These are phyloP conservation scores for Saturnispora sanitii DNA, from an alignment of 805 yeast species.

Conservation along the genomic window DNA sequence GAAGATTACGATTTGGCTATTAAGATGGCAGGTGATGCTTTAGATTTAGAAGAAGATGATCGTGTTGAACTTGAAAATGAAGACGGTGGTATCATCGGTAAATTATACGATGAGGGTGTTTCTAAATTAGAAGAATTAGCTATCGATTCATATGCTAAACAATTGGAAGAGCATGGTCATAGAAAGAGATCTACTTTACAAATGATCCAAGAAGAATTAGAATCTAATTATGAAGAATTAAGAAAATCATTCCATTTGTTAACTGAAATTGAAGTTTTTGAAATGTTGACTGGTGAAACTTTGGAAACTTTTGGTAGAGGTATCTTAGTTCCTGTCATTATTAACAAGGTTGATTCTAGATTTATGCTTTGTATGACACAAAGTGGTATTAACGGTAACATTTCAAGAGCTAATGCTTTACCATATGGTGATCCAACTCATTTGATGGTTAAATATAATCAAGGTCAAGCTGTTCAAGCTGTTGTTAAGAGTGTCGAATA, in stretches of 20 bases:
- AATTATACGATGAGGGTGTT: slow-evolving; percentile 61
- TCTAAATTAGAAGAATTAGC: slow-evolving; percentile 76
- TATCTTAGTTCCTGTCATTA: slow-evolving; percentile 62
- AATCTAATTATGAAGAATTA: slow-evolving; percentile 79
- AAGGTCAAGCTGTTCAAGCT: slow-evolving; percentile 83
- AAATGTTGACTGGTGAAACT: slow-evolving; percentile 82
- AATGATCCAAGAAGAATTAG: slow-evolving; percentile 77
- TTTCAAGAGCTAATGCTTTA: slow-evolving; percentile 23
- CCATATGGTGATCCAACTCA: slow-evolving; percentile 41
- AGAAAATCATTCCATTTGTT: slow-evolving; percentile 62
- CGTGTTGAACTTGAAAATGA: slow-evolving; percentile 61
- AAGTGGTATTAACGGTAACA: slow-evolving; percentile 39
- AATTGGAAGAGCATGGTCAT: slow-evolving; percentile 69
- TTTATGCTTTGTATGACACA: slow-evolving; percentile 36
- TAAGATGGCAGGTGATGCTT: slow-evolving; percentile 96
- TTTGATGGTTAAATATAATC: slow-evolving; percentile 31
- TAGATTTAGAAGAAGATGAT: slow-evolving; percentile 93
- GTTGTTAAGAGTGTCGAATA: slow-evolving; percentile 64
- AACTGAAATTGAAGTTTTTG: slow-evolving; percentile 67
- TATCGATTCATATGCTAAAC: slow-evolving; percentile 86
- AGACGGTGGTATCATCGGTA: slow-evolving; percentile 69
- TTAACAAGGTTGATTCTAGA: slow-evolving; percentile 48
- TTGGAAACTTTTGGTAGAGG: slow-evolving; percentile 58
- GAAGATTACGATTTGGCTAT: slow-evolving; percentile 95
- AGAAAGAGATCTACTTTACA: slow-evolving; percentile 71